Evolutionary conservation across 2,329 filamentous ascomycete genomes (phyloP).

Genomic region (Colletotrichum sp.): DNA sequence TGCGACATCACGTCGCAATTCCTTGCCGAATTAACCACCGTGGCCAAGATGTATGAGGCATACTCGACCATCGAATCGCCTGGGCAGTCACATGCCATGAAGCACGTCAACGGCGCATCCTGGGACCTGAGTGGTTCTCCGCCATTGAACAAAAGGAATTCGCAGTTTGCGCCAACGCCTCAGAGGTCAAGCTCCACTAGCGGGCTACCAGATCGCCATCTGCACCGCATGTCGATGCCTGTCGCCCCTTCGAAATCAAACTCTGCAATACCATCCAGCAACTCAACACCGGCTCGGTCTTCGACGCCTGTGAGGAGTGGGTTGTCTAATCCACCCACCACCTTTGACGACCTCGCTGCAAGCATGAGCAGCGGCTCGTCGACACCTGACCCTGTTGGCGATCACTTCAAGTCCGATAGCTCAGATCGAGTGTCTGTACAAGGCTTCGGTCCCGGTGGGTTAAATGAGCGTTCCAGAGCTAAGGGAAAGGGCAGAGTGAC

Average conservation of each 20-base stretch:
- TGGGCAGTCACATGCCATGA: conserved; percentile 51
- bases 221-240: conserved; percentile 83
- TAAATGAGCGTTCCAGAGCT: conserved; percentile 78
- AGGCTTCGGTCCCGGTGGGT: conserved; percentile 74
- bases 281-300: conserved; percentile 52
- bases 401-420: conserved; percentile 54
- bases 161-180: conserved; percentile 54
- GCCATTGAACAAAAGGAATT: conserved; percentile 55
- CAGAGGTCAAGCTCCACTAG: conserved; percentile 61
- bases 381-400: conserved; percentile 48
- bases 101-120: conserved; percentile 44
- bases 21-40: conserved; percentile 75
- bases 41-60: conserved; percentile 75
- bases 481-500: conserved; percentile 81
- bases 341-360: conserved; percentile 51
- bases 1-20: conserved; percentile 78
- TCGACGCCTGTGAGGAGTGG: conserved; percentile 57
- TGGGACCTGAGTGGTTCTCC: conserved; percentile 46
- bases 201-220: conserved; percentile 60
- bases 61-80: conserved; percentile 81
- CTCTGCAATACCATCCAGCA: conserved; percentile 47
- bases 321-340: conserved; percentile 53
- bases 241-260: conserved; percentile 59
- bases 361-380: conserved; percentile 37
- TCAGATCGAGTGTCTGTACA: conserved; percentile 67